A percentile compares a stretch with the other conserved stretches of the same genome.
phyloP scores from a whole-genome alignment of 345 rosid species.

The Clarkia xantiana region DNA sequence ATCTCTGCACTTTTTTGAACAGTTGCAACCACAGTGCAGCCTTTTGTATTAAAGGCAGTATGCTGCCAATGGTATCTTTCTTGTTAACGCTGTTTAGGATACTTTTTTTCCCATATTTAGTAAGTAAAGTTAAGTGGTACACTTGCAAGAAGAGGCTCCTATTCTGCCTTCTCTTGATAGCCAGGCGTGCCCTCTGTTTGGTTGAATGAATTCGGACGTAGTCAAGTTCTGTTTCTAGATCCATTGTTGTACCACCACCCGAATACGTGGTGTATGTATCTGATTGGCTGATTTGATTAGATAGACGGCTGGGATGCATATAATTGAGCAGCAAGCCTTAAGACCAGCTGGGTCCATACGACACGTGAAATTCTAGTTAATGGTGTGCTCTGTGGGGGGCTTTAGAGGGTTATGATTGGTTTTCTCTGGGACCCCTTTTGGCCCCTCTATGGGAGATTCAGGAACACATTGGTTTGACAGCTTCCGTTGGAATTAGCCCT shows the following conservation, averaged over 20 bases:
- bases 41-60: constrained; percentile 16
- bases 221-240: background rate
- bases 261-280: constrained; percentile 7
- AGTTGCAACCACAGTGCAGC: constrained; percentile 54
- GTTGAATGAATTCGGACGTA: background rate
- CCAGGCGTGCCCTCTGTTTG: background rate
- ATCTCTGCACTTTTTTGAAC: constrained; percentile 68
- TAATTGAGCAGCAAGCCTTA: constrained; percentile 4
- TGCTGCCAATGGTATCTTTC: background rate
- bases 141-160: background rate
- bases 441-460: background rate
- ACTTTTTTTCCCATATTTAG: constrained; percentile 9
- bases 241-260: background rate
- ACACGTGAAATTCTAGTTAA: constrained; percentile 13
- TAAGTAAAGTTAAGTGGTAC: background rate
- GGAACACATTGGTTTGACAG: too few species aligned
- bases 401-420: constrained; percentile 8
- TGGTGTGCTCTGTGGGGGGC: too few species aligned
- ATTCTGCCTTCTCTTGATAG: too few species aligned
- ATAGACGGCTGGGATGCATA: constrained; percentile 1
- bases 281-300: constrained; percentile 8
- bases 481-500: too few species aligned
- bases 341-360: constrained; percentile 7
- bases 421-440: constrained; percentile 2
- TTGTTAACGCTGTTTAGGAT: constrained; percentile 1